Evolutionary conservation across 148 eudicot genomes (phyloP).

Genomic region (Selenicereus undatus): DNA sequence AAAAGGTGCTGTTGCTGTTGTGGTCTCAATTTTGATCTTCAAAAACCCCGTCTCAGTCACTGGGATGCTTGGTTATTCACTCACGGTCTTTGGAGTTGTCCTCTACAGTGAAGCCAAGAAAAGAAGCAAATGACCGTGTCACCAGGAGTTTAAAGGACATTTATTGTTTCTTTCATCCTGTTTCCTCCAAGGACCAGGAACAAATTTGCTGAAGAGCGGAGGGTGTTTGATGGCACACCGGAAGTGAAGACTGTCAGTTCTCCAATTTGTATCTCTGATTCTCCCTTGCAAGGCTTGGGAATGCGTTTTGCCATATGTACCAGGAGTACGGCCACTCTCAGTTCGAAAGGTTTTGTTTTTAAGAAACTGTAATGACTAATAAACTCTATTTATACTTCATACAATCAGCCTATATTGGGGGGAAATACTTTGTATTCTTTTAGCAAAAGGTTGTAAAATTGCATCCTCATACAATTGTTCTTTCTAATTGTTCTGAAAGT

Average conservation of each 20-base stretch:
- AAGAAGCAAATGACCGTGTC: slow-evolving; percentile 54
- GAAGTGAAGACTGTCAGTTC: slow-evolving; percentile 13
- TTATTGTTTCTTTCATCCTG: slow-evolving; percentile 13
- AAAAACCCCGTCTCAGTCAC: slow-evolving; percentile 84
- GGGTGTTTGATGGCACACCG: slow-evolving; percentile 8
- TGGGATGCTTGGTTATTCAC: slow-evolving; percentile 83
- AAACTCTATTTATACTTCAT: slow-evolving; percentile 24
- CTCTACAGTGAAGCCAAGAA: slow-evolving; percentile 88
- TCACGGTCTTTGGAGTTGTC: slow-evolving; percentile 77
- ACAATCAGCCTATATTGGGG: slow-evolving; percentile 19
- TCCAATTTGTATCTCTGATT: slow-evolving; percentile 18
- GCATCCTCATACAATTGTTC: slow-evolving; percentile 23
- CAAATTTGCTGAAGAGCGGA: slow-evolving; percentile 23
- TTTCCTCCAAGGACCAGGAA: slow-evolving; percentile 9
- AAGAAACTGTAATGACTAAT: slow-evolving; percentile 1
- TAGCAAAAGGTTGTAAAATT: slow-evolving; percentile 35
- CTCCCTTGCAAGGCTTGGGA: slow-evolving; percentile 22
- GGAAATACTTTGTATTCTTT: slow-evolving; percentile 32
- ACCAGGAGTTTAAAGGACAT: slow-evolving; percentile 7
- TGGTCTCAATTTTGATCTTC: slow-evolving; percentile 78
- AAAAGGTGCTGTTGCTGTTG: slow-evolving; percentile 93
- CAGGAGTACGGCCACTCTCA: slow-evolving; percentile 23
- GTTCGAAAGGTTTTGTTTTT: slow-evolving; percentile 1
- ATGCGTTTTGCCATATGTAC: slow-evolving; percentile 26
- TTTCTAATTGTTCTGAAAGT: slow-evolving; percentile 19